phyloP scores from a whole-genome alignment of 2,329 filamentous ascomycete genomes.

The Cladophialophora chaetospira region DNA sequence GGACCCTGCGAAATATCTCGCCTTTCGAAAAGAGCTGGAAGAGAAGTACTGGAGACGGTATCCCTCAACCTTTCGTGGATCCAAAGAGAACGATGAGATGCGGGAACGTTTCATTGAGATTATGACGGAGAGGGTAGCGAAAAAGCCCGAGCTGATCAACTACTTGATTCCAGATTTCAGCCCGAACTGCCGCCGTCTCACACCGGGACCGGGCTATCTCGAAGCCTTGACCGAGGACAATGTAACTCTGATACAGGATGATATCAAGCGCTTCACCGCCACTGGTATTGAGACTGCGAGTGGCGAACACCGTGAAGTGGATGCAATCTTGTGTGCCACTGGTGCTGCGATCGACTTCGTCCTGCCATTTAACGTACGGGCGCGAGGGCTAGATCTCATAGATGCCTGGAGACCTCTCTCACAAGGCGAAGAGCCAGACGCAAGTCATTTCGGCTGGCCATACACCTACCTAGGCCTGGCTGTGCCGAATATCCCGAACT shows the following conservation, averaged over 20 bases:
- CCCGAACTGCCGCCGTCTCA: constrained; percentile 47
- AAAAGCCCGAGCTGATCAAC: constrained; percentile 40
- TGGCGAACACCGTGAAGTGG: constrained; percentile 30
- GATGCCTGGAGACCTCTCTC: constrained; percentile 35
- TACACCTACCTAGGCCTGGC: constrained; percentile 44
- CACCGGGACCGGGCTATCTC: constrained; percentile 67
- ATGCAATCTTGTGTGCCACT: constrained; percentile 41
- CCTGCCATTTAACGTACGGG: constrained; percentile 39
- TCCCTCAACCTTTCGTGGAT: constrained; percentile 26
- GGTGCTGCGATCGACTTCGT: constrained; percentile 41
- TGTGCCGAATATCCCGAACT: constrained; percentile 46
- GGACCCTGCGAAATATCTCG: constrained; percentile 32
- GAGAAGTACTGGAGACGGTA: constrained; percentile 35
- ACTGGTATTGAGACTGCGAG: constrained; percentile 45
- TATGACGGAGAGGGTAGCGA: constrained; percentile 30
- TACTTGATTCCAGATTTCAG: constrained; percentile 45
- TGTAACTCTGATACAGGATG: constrained; percentile 61
- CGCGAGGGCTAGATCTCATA: constrained; percentile 31
- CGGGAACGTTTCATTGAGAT: constrained; percentile 24
- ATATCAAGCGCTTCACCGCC: constrained; percentile 60
- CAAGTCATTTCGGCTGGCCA: constrained; percentile 37
- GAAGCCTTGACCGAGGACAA: constrained; percentile 65
- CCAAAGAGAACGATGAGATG: constrained; percentile 26
- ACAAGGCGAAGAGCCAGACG: constrained; percentile 39
- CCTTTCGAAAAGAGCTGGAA: constrained; percentile 40